phyloP scores from a whole-genome alignment of 2,329 filamentous ascomycete genomes.

The Colletotrichum sp. region DNA sequence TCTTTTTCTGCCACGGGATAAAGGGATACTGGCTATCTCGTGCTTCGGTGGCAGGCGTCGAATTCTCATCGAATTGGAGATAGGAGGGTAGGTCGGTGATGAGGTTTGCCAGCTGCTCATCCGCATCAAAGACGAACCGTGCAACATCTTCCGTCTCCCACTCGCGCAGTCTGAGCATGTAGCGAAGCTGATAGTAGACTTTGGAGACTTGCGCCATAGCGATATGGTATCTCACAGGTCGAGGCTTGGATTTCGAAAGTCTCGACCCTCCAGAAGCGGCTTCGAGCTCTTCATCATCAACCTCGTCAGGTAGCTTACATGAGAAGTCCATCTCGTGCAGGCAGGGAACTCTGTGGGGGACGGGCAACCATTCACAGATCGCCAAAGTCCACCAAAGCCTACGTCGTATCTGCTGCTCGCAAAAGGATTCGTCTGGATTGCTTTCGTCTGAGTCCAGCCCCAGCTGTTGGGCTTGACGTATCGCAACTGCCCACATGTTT shows the following conservation, averaged over 20 bases:
- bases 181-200: background rate
- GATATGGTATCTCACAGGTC: background rate
- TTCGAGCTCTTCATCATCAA: background rate
- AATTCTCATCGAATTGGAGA: background rate
- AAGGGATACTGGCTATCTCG: background rate
- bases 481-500: background rate
- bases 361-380: background rate
- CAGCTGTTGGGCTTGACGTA: background rate
- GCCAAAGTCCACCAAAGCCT: background rate
- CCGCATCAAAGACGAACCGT: background rate
- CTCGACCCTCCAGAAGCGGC: background rate
- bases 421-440: background rate
- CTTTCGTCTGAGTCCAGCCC: background rate
- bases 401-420: background rate
- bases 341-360: background rate
- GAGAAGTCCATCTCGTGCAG: background rate
- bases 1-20: background rate
- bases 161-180: background rate
- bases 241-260: background rate
- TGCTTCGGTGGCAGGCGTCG: background rate
- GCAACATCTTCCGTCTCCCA: background rate
- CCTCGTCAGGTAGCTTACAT: background rate
- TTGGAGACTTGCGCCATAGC: background rate
- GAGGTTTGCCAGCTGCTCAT: background rate
- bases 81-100: background rate